Conservation (phyloP, 2,329 filamentous ascomycete genomes). For the Exserohilum rostratum region DNA sequence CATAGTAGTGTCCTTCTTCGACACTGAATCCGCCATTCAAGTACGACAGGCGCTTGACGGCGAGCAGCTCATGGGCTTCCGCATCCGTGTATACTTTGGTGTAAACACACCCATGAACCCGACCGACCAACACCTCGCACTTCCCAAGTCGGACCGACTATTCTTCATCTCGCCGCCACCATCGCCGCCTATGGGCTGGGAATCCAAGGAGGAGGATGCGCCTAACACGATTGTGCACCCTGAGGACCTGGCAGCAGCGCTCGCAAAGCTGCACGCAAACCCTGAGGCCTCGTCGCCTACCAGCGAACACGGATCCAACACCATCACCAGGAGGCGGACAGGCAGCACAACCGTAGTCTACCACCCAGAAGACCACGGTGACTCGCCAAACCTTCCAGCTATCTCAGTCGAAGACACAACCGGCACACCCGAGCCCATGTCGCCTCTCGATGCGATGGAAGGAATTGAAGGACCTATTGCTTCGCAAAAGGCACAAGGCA, state of each 20-base stretch:
- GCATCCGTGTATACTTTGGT: conserved; percentile 49
- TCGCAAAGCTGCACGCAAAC: conserved; percentile 58
- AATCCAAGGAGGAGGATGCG: conserved; percentile 66
- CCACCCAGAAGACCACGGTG: conserved; percentile 66
- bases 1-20: conserved; percentile 80
- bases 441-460: conserved; percentile 54
- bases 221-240: conserved; percentile 71
- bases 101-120: conserved; percentile 48
- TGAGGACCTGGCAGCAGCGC: conserved; percentile 63
- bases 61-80: conserved; percentile 71
- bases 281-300: conserved; percentile 35
- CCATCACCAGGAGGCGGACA: conserved; percentile 43
- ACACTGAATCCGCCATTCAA: conserved; percentile 69
- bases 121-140: conserved; percentile 47
- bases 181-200: conserved; percentile 68
- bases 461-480: conserved; percentile 45
- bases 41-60: conserved; percentile 77
- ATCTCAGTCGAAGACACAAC: conserved; percentile 69
- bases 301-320: conserved; percentile 27
- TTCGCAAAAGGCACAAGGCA: conserved; percentile 43
- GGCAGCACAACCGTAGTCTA: conserved; percentile 68
- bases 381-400: conserved; percentile 64
- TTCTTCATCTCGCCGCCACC: conserved; percentile 72
- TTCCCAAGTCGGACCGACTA: conserved; percentile 64
- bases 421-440: conserved; percentile 53